Base-by-base conservation (phyloP, 2,329 filamentous ascomycete species). In the Sclerotinia subarctica region DNA sequence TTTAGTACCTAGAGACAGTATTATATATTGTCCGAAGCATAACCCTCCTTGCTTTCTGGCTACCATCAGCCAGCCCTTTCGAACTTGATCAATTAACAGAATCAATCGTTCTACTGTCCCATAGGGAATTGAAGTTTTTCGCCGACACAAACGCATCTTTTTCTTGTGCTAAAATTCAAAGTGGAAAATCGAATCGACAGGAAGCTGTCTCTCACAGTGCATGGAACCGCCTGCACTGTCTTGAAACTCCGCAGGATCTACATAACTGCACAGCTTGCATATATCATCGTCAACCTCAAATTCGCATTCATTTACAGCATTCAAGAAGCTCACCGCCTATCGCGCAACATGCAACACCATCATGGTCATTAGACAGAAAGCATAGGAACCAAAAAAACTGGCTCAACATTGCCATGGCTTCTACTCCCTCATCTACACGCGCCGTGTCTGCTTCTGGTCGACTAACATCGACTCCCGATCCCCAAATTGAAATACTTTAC, bases 401-500 rank as follows among this genome's bases (percentile, higher is more conserved):
- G 47, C 38, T 53, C 21, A 21, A 56, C 24, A 57, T 68, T 68
- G 66, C 59, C 51, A 64, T 77, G 74, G 72, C 70, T 66, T 72
- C 65, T 29, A 68, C 69, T 26, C 70, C 69, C 11, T 52, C 62
- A 10, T 29, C 68, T 21, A 71, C 71, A 51, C 74, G 75, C 38
- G 71, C 75, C 21, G 69, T 70, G 68, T 68, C 66, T 54, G 49
- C 44, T 26, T 60, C 64, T 53, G 66, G 64, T 19, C 68, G 67
- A 70, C 63, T 62, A 49, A 46, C 73, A 35, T 69, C 72, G 17
- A 68, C 29, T 51, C 69, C 73, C 10, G 73, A 76, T 71, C 72
- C 75, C 49, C 72, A 76, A 62, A 72, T 77, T n/a, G 76, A 78
- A 62, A 71, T 73, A 19, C 69, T 77, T 35, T 78, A 72, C 66